Conservation (phyloP, 768 basidiomycete species). For the Cyclocybe cylindracea region DNA sequence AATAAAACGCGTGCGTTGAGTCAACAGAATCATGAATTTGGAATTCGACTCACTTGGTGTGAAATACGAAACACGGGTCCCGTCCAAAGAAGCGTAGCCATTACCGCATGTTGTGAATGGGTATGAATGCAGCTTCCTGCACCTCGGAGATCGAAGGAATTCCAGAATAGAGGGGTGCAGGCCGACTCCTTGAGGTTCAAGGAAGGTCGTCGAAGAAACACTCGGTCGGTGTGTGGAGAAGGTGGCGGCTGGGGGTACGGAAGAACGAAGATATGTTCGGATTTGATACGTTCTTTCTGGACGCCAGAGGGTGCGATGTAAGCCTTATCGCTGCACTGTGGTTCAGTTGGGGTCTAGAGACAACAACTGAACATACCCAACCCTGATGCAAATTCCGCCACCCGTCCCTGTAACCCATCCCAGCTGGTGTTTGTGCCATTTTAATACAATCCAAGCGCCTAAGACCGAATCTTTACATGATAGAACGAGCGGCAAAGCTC, state of each 20-base stretch:
- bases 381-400: constrained; percentile 74
- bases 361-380: constrained; percentile 45
- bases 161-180: constrained; percentile 92
- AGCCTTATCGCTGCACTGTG: constrained; percentile 59
- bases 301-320: constrained; percentile 90
- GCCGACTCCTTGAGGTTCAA: constrained; percentile 79
- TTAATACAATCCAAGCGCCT: neutral
- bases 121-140: constrained; percentile 92
- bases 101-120: constrained; percentile 88
- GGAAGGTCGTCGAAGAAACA: constrained; percentile 76
- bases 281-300: constrained; percentile 85
- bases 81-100: constrained; percentile 80
- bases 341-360: neutral
- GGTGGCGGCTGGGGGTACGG: constrained; percentile 69
- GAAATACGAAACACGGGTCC: constrained; percentile 75
- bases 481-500: constrained; percentile 86
- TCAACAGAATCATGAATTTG: constrained; percentile 1
- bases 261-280: constrained; percentile 85
- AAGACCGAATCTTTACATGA: constrained; percentile 28
- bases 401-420: constrained; percentile 96
- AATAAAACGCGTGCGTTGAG: constrained; percentile 2
- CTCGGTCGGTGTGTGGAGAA: constrained; percentile 65
- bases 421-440: constrained; percentile 34
- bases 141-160: constrained; percentile 76
- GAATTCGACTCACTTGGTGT: constrained; percentile 59